Evolutionary conservation across 2,329 filamentous ascomycete species (phyloP).

Genomic region (Cladosporium colombiae): DNA sequence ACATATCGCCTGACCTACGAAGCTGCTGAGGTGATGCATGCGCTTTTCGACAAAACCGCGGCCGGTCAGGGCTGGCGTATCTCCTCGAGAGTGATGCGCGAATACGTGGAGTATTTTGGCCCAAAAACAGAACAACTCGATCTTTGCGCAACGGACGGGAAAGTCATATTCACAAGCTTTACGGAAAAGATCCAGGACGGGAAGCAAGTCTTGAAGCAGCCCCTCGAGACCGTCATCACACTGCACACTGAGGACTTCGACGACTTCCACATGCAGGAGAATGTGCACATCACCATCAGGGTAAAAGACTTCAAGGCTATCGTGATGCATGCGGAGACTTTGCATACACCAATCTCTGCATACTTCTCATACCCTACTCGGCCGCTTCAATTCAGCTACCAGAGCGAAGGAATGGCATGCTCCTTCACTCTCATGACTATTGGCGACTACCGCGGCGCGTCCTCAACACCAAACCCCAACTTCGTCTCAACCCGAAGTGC

Average conservation of each 20-base stretch:
- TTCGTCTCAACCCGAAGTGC: conserved; percentile 39
- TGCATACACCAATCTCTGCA: conserved; percentile 66
- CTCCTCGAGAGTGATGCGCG: conserved; percentile 67
- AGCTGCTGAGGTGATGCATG: conserved; percentile 70
- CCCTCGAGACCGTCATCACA: conserved; percentile 75
- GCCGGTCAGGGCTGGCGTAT: conserved; percentile 73
- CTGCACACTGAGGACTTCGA: conserved; percentile 77
- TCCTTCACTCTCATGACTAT: conserved; percentile 84
- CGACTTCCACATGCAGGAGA: conserved; percentile 70
- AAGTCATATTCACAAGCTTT: conserved; percentile 76
- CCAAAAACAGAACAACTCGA: conserved; percentile 79
- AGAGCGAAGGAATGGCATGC: conserved; percentile 66
- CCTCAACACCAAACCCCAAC: conserved; percentile 40
- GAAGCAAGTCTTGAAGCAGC: conserved; percentile 75
- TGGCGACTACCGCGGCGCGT: conserved; percentile 57
- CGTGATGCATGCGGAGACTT: conserved; percentile 70
- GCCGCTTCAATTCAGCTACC: conserved; percentile 73
- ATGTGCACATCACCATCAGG: conserved; percentile 76
- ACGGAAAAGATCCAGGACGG: conserved; percentile 75
- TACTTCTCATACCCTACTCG: conserved; percentile 70
- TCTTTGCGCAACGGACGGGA: conserved; percentile 69
- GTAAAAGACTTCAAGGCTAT: conserved; percentile 83
- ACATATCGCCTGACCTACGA: conserved; percentile 78
- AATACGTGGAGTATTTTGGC: conserved; percentile 78
- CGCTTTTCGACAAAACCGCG: conserved; percentile 68